Evolutionary conservation across 2,329 filamentous ascomycete species (phyloP), one percentile per base, ranked within the genome.

Genomic region (Escovopsis sp.): DNA sequence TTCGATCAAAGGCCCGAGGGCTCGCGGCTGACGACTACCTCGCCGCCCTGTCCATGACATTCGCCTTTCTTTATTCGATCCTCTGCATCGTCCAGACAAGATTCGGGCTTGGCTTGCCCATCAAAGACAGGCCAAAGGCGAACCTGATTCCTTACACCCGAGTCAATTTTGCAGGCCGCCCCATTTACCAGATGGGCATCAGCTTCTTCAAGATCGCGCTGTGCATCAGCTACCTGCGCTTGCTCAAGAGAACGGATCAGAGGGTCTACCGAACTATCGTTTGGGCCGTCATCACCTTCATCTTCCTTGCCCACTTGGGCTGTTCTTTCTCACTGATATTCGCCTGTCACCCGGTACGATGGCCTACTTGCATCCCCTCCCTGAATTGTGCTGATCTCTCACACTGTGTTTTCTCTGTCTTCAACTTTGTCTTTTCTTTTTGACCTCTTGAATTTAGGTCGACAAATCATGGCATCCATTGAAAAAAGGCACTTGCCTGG

Each of bases 121-220:
- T 73, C 7, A 47, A 42, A 6, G 46, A 59, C 4, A 63, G 71
- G 1, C 71, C 71, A 0, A 49, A 57, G n/a, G 53, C 48, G n/a
- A 63, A 68, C 36, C 50, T 70, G 0, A 45, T 64, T 5, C 55
- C 56, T 0, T 74, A 72, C 51, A 68, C 66, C 0, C 52, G 68
- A 43, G 56, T 70, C 50, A 75, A 75, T 52, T 74, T 64, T 47
- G 67, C 66, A 5, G 71, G 70, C 2, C 63, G 71, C 3, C 71
- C 71, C 0, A 64, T 74, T 37, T 75, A 75, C 46, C 69, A 73
- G 47, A 40, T 72, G 7, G 71, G 71, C 33, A 71, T 75, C 52
- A 68, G 67, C 45, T 71, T 71, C 44, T 75, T 75, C 62, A 75
- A 75, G 51, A 65, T 72, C 26, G 69, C 70, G 0, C 57, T 74